Evolutionary conservation across 1,284 basidiomycete species (phyloP), one percentile per base, ranked within the genome.

Genomic region (Trichosporon asahii): DNA sequence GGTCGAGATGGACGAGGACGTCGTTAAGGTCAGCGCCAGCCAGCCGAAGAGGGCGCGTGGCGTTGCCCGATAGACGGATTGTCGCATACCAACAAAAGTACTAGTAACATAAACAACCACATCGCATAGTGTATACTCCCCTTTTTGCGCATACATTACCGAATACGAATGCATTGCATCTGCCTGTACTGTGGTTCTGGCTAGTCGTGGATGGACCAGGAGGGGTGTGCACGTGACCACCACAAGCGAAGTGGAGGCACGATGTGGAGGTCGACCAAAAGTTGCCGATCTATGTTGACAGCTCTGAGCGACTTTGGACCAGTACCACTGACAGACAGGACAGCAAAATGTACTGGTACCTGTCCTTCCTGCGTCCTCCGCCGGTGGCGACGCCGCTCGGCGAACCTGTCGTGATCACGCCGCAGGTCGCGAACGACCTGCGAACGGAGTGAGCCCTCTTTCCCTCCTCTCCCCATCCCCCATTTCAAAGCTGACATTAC

Each of bases 391-490:
- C 77, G 37, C 23, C 74, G 0, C 66, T 74, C 4, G 46, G 67
- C 1, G 74, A 76, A 4, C 70, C 73, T 15, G 76, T 82, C 57
- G 76, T 72, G 5, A 80, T 84, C 63, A 83, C 83, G 2, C 82
- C 83, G 11, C 83, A 84, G 70, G 78, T 84, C 65, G 83, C 83
- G n/a, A 84, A 84, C 64, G 83, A 84, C 66, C 77, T 84, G 2
- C 76, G 83, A 0, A 84, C 83, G 37, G 83, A 84, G 82, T 82
- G 69, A 66, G 82, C 76, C 7, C 40, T n/a, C 14, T 12, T 40
- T 40, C 12, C 40, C 40, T 18, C 40, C 3, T 18, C 18, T 44
- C 5, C 15, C 40, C 40, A 6, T n/a, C 40, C 18, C 15, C 40
- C 18, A 12, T 37, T 12, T 14, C 14, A 5, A 53, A 8, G 11